Conservation (phyloP, 192 early-diverging fungal species). For the Obelidium mucronatum region DNA sequence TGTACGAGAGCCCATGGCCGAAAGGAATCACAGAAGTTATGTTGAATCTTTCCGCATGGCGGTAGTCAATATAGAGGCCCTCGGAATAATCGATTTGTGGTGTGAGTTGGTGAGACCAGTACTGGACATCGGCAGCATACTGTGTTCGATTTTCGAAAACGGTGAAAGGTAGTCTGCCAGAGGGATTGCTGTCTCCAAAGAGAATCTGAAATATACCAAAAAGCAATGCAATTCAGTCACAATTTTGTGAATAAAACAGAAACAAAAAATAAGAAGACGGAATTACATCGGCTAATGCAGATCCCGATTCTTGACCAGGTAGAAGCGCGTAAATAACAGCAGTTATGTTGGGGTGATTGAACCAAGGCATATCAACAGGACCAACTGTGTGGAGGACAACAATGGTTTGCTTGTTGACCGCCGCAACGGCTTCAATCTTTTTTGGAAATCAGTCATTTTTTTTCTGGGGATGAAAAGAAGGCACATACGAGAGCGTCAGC, state of each 20-base stretch:
- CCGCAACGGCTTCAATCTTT: constrained; percentile 54
- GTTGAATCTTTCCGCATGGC: constrained; percentile 49
- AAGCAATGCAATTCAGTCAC: background rate
- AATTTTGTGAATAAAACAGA: too few relatives aligned
- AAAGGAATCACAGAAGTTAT: constrained; percentile 55
- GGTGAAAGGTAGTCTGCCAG: constrained; percentile 66
- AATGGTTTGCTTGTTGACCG: constrained; percentile 52
- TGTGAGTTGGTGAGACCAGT: constrained; percentile 34
- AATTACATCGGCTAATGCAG: constrained; percentile 62
- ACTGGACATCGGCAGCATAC: constrained; percentile 41
- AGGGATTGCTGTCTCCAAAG: constrained; percentile 65
- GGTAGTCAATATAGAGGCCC: constrained; percentile 57
- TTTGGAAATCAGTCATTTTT: constrained; percentile 3
- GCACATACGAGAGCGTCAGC: constrained; percentile 50
- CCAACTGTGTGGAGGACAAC: constrained; percentile 62
- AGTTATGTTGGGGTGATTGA: constrained; percentile 59
- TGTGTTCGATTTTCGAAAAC: constrained; percentile 47
- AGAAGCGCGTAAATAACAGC: constrained; percentile 61
- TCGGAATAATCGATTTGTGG: constrained; percentile 53
- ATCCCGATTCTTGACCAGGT: constrained; percentile 69
- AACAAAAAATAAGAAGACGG: too few relatives aligned
- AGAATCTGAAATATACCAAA: constrained; percentile 35
- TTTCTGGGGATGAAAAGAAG: too few relatives aligned
- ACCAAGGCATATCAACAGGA: constrained; percentile 62
- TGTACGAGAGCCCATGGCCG: constrained; percentile 66